phyloP scores from a whole-genome alignment of 495 filamentous ascomycete species.

The Penicillium roqueforti region DNA sequence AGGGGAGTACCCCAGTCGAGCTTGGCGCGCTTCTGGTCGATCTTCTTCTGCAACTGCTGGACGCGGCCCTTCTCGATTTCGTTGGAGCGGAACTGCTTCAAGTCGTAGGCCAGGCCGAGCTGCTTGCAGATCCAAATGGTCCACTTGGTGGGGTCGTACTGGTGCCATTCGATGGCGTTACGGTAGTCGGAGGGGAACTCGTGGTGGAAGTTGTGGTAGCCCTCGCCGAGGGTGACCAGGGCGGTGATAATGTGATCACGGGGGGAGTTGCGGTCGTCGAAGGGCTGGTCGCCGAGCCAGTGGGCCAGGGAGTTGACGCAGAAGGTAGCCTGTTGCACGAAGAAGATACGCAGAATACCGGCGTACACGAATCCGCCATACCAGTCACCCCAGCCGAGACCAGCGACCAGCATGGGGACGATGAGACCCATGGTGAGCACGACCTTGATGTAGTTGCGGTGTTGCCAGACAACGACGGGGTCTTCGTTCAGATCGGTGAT shows the following conservation, averaged over 20 bases:
- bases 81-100: constrained; percentile 96
- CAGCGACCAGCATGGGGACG: constrained; percentile 78
- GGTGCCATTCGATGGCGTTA: constrained; percentile 96
- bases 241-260: constrained; percentile 96
- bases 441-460: constrained; percentile 86
- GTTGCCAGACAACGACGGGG: constrained; percentile 89
- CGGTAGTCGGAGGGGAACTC: constrained; percentile 99
- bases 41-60: constrained; percentile 98
- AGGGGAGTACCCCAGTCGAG: constrained; percentile 96
- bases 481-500: constrained; percentile 97
- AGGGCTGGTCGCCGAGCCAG: constrained; percentile 98
- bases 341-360: constrained; percentile 93
- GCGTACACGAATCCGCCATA: constrained; percentile 89
- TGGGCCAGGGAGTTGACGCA: constrained; percentile 98
- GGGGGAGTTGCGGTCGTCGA: constrained; percentile 98
- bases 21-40: constrained; percentile 87
- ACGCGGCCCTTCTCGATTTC: constrained; percentile 99
- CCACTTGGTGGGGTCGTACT: constrained; percentile 99
- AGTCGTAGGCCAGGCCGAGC: constrained; percentile 86
- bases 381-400: constrained; percentile 88
- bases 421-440: constrained; percentile 83
- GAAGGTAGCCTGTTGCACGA: constrained; percentile 99
- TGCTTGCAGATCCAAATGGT: constrained; percentile 92
- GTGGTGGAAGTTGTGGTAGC: constrained; percentile 99
- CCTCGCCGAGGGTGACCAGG: constrained; percentile 91